Base-by-base conservation (phyloP, 1,284 basidiomycete species). In the Hymenochaete sp. region DNA sequence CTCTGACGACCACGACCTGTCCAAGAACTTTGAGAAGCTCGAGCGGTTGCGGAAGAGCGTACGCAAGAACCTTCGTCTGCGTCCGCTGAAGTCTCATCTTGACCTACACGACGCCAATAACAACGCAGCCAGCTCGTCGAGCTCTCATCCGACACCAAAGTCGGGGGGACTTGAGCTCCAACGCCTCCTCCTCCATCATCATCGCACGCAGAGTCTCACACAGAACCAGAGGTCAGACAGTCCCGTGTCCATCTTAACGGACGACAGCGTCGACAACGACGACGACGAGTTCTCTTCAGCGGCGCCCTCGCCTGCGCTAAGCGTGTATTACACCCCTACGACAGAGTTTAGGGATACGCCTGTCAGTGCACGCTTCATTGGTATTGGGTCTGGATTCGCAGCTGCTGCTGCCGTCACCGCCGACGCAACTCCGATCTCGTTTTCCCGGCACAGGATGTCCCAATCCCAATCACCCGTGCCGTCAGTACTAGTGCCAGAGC, bases 11-110 rank as follows among this genome's bases (percentile, higher is more conserved):
- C 72, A 71, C 56, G 81, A 84, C 52, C 63, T 85, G 42, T 70
- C 73, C 10, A 75, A 76, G 52, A 80, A 80, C 50, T 67, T 86
- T 26, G 75, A 71, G 13, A 72, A 70, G 41, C 73, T 88, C 31
- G 79, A 82, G 47, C 64, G 73, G 53, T 70, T 88, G 10, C 73
- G 84, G 29, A 68, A 71, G 51, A 82, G 67, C 51, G 80, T 88
- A 1, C 74, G 79, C 58, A 72, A 77, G 61, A 88, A 88, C 55
- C 71, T 88, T 33, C 76, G 76, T 45, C 68, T 88, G 26, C 73
- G 84, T 13, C 84, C 85, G 25, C 80, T 88, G 48, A 73, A n/a
- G n/a, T n/a, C n/a, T n/a, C n/a, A n/a, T n/a, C n/a, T n/a, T n/a
- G n/a, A n/a, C n/a, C n/a, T n/a, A n/a, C n/a, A n/a, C n/a, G n/a